Evolutionary conservation across 2,329 filamentous ascomycete species (phyloP).

Genomic region (Dothiorella sarmentorum): DNA sequence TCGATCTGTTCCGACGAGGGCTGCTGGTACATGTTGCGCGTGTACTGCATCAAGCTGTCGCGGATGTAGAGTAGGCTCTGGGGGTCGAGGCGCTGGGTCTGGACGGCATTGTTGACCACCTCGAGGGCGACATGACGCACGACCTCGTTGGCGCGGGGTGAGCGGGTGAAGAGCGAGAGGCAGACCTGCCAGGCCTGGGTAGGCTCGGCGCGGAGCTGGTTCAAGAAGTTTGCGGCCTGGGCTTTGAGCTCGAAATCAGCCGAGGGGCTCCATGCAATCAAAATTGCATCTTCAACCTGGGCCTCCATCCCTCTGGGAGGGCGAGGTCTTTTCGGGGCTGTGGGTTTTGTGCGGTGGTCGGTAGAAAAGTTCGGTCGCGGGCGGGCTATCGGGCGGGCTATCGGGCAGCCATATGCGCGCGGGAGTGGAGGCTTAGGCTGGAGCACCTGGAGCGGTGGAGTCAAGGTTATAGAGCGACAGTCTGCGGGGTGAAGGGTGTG

Average conservation of each 20-base stretch:
- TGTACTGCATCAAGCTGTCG: slow-evolving; percentile 76
- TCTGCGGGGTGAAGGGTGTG: background rate
- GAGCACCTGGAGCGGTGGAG: background rate
- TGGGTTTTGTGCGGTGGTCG: background rate
- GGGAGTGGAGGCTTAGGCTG: background rate
- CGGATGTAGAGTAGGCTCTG: slow-evolving; percentile 72
- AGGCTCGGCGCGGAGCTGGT: slow-evolving; percentile 74
- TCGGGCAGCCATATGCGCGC: slow-evolving; percentile 17
- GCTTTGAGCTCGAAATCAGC: slow-evolving; percentile 70
- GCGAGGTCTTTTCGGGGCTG: background rate
- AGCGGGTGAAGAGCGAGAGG: slow-evolving; percentile 77
- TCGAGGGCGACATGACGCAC: slow-evolving; percentile 88
- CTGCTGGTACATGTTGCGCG: slow-evolving; percentile 67
- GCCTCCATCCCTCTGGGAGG: slow-evolving; percentile 16
- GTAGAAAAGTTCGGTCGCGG: slow-evolving; percentile 17
- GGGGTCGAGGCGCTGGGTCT: slow-evolving; percentile 71
- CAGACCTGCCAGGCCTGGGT: slow-evolving; percentile 89
- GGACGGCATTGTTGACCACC: slow-evolving; percentile 87
- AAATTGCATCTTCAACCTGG: slow-evolving; percentile 90
- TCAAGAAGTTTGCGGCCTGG: slow-evolving; percentile 78
- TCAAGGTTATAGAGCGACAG: background rate
- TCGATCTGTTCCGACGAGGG: slow-evolving; percentile 58
- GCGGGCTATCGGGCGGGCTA: slow-evolving; percentile 10
- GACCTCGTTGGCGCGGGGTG: slow-evolving; percentile 73
- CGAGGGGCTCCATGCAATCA: slow-evolving; percentile 82